Evolutionary conservation across 2,329 filamentous ascomycete genomes (phyloP), one percentile per base, ranked within the genome.

Genomic region (Trichophaea hybrida): DNA sequence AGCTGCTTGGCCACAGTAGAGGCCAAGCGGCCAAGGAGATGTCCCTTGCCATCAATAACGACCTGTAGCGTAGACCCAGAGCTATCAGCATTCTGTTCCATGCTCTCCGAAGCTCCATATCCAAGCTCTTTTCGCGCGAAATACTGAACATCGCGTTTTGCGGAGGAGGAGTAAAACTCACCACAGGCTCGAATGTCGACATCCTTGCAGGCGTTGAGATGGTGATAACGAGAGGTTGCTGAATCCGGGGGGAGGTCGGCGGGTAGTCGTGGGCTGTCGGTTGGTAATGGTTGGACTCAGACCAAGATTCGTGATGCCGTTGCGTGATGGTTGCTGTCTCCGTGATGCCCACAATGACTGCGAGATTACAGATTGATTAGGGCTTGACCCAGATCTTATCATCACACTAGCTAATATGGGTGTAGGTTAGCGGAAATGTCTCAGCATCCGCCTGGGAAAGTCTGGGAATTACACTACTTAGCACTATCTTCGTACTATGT

Each of bases 11-110:
- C 91, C 74, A 97, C 89, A 75, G 89, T 95, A 76, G 84, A 89
- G 80, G 91, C 91, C 76, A 98, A 85, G 77, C 93, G 91, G 82
- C 93, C 93, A 78, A 98, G 89, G 76, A 98, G 86, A 80, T 98
- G 93, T 79, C 93, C 93, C 85, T 98, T 98, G 88, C 90, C 93
- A 85, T 98, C 93, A 76, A 98, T 94, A 80, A 96, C 87, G 80
- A 96, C 85, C 89, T 95, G 70, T 67, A 69, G 38, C 51, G 44
- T 55, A 55, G 55, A 61, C 66, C 38, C 69, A 59, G 64, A 50
- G 62, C 64, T 50, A 68, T 68, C 71, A 68, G 74, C 75, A 71
- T 55, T 63, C 60, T 40, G 57, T 58, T 49, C 33, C 61, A 55
- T 34, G 52, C 62, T 63, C 35, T 37, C 32, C 50, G 12, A 31